These are phyloP conservation scores for Pythium guiyangense DNA, from an alignment of 352 stramenopile species.

Conservation along the genomic window DNA sequence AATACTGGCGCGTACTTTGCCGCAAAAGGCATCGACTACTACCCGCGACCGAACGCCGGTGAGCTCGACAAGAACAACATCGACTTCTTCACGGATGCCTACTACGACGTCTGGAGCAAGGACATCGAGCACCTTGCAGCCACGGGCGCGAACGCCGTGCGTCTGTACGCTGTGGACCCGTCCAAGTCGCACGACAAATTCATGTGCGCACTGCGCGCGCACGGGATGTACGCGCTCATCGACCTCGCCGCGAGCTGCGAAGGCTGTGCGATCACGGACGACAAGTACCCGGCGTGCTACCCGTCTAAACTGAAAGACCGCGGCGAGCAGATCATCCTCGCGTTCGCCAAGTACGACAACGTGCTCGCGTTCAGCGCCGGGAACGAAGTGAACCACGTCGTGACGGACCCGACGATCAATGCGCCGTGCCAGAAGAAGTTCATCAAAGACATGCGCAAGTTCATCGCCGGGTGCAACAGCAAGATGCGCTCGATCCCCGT, in stretches of 20 bases:
- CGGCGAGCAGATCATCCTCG: constrained; percentile 69
- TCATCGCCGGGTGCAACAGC: no score
- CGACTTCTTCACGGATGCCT: constrained; percentile 84
- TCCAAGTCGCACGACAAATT: constrained; percentile 82
- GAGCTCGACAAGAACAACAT: constrained; percentile 63
- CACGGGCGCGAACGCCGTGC: constrained; percentile 71
- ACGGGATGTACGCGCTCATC: constrained; percentile 77
- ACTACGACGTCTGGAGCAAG: constrained; percentile 53
- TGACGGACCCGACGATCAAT: no score
- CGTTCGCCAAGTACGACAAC: constrained; percentile 87
- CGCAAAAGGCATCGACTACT: constrained; percentile 87
- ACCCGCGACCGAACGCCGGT: constrained; percentile 79
- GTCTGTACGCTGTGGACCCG: constrained; percentile 81
- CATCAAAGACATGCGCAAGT: no score
- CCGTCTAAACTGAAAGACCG: constrained; percentile 49
- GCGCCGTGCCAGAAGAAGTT: no score
- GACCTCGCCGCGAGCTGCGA: constrained; percentile 51
- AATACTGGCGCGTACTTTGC: constrained; percentile 63
- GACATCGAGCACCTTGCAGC: constrained; percentile 64
- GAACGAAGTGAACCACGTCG: no score
- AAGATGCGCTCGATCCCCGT: no score
- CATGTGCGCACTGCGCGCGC: constrained; percentile 73
- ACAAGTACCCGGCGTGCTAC: constrained; percentile 57
- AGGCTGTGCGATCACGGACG: constrained; percentile 50
- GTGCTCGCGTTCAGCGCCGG: constrained; percentile 70